Evolutionary conservation across 2,329 filamentous ascomycete genomes (phyloP), one percentile per base, ranked within the genome.

Genomic region (Camptophora hylomeconis): DNA sequence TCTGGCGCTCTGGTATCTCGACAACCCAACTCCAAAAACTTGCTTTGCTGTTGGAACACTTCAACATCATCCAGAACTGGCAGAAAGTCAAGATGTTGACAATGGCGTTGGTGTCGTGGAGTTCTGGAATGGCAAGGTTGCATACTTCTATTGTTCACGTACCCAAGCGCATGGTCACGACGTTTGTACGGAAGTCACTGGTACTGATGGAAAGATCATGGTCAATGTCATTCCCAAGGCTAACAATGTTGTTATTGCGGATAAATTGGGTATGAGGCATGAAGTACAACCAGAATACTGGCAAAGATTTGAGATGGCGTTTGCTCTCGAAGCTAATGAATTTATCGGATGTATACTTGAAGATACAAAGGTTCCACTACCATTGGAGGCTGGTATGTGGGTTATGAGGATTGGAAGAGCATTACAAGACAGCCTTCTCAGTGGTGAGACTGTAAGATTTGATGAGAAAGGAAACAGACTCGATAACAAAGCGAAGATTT

Each of bases 311-410:
- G 54, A 57, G 36, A 38, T 47, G 24, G 54, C 54, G 0, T 60
- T 60, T 33, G 53, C 49, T 0, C 48, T 44, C 10, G 57, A 60
- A 39, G 50, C 50, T 2, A 51, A 54, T 27, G 54, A 57, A 41
- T 59, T 58, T 37, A 45, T 48, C 3, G 50, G 44, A 1, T 42
- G 46, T 4, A 45, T 51, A n/a, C 34, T 58, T n/a, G 42, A 57
- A 9, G 44, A 56, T 23, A 52, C 37, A 20, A 40, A 48, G 2
- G 39, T 59, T 17, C 54, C 56, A 1, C 30, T 57, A 33, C 38
- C 46, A 18, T 45, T 58, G 21, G 45, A 49, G 12, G 45, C 44
- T 7, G 24, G 52, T 44, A 12, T 42, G 14, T 52, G 45, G 38
- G 50, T 48, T 7, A 49, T 57, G 25, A 41, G 51, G 35, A 58